These are phyloP conservation scores for Thinopyrum obtusiflorum DNA, from an alignment of 202 grass and related monocot species.

Conservation along the genomic window DNA sequence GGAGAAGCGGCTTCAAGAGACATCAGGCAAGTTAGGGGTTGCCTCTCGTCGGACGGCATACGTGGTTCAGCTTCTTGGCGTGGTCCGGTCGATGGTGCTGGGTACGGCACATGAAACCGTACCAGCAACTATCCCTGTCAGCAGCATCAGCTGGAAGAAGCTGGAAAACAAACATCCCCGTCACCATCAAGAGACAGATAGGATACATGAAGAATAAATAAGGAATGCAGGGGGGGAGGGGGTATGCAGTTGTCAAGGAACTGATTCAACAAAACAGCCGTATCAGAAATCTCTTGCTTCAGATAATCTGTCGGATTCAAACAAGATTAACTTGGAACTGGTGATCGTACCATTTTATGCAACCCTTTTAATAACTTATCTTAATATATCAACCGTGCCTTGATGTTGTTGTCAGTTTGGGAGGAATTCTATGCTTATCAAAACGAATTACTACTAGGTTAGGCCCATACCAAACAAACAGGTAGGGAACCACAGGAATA, in stretches of 20 bases:
- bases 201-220: neutral
- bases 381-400: neutral
- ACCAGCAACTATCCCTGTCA: slow-evolving; percentile 81
- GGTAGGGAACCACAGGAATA: neutral
- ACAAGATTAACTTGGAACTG: neutral
- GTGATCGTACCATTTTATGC: neutral
- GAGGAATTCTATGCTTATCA: neutral
- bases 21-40: slow-evolving; percentile 30
- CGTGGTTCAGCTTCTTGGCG: slow-evolving; percentile 80
- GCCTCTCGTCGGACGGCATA: slow-evolving; percentile 81
- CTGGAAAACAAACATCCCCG: slow-evolving; percentile 26
- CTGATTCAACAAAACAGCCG: neutral
- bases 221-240: neutral
- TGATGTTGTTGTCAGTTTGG: neutral
- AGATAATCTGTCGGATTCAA: neutral
- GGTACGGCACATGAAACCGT: slow-evolving; percentile 79
- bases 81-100: slow-evolving; percentile 75
- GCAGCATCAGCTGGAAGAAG: slow-evolving; percentile 69
- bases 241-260: neutral
- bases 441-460: slow-evolving; percentile 2
- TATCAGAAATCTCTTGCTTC: neutral
- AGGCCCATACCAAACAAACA: neutral
- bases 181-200: neutral
- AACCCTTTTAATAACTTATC: slow-evolving; percentile 3
- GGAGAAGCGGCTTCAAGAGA: neutral